phyloP scores from a whole-genome alignment of 345 rosid species.

The Trapa bicornis region DNA sequence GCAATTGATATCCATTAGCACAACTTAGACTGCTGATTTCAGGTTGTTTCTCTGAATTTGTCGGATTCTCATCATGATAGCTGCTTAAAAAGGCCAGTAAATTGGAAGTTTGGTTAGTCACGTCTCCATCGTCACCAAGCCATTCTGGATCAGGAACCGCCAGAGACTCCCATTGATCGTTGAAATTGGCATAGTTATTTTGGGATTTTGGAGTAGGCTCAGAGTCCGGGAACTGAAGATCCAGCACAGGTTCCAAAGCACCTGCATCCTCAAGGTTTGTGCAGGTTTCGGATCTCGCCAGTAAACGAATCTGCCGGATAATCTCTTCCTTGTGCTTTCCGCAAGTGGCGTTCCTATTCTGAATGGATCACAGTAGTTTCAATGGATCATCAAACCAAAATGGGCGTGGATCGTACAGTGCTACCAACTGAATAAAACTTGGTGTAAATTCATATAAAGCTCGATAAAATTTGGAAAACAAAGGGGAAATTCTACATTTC shows the following conservation, averaged over 20 bases:
- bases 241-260: constrained; percentile 12
- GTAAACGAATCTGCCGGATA: constrained; percentile 50
- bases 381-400: not conserved
- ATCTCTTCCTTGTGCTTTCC: constrained; percentile 67
- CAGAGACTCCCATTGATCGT: constrained; percentile 13
- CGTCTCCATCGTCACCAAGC: constrained; percentile 5
- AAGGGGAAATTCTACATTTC: too few species aligned
- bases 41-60: constrained; percentile 19
- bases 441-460: not conserved
- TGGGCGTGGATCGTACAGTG: not conserved
- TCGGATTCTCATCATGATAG: constrained; percentile 16
- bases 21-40: constrained; percentile 13
- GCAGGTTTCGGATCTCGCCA: constrained; percentile 35
- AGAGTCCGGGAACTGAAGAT: constrained; percentile 18
- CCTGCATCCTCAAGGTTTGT: constrained; percentile 24
- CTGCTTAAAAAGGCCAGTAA: constrained; percentile 11
- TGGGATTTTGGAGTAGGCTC: constrained; percentile 16
- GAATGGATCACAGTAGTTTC: constrained; percentile 10
- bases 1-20: constrained; percentile 14
- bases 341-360: constrained; percentile 78
- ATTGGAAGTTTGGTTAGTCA: constrained; percentile 18
- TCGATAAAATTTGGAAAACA: not conserved
- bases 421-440: not conserved
- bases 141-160: constrained; percentile 21
- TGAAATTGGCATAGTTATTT: constrained; percentile 6